Conservation (phyloP, 2,329 filamentous ascomycete genomes). For the Cyanodermella asteris region DNA sequence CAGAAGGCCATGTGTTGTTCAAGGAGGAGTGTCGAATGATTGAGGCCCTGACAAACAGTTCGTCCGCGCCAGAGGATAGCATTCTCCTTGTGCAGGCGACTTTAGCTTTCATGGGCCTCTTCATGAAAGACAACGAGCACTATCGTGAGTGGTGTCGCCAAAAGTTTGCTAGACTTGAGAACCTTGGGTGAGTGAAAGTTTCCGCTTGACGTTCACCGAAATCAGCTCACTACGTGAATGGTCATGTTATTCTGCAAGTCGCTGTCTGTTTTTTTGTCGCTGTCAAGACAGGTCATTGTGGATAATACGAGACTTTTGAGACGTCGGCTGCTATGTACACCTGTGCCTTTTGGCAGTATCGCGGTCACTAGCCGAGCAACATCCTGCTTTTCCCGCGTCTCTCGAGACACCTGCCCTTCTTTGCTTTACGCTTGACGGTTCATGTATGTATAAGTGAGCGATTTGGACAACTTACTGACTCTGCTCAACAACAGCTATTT, state of each 20-base stretch:
- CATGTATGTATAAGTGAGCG: too few species aligned
- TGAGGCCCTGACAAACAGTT: conserved; percentile 54
- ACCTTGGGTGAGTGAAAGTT: conserved; percentile 43
- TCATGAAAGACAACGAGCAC: conserved; percentile 51
- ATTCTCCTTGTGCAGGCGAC: conserved; percentile 53
- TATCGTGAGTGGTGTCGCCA: conserved; percentile 60
- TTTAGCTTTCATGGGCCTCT: conserved; percentile 54
- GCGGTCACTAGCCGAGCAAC: too few species aligned
- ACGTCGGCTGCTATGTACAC: too few species aligned
- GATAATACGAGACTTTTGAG: too few species aligned
- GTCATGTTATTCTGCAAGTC: conserved; percentile 1
- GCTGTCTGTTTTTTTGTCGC: conserved; percentile 3
- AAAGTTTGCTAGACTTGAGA: conserved; percentile 60
- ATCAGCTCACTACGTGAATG: neutral
- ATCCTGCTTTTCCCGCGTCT: too few species aligned
- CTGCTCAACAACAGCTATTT: conserved; percentile 70
- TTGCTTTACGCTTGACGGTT: too few species aligned
- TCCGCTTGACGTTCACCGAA: too few species aligned
- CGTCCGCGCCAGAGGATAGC: conserved; percentile 45
- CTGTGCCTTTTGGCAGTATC: too few species aligned
- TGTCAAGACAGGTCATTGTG: too few species aligned
- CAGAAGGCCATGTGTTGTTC: too few species aligned
- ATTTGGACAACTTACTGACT: too few species aligned
- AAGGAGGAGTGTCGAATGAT: conserved; percentile 56
- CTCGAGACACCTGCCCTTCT: too few species aligned